Conservation (phyloP, 2,329 filamentous ascomycete species). For the Alternaria dauci region DNA sequence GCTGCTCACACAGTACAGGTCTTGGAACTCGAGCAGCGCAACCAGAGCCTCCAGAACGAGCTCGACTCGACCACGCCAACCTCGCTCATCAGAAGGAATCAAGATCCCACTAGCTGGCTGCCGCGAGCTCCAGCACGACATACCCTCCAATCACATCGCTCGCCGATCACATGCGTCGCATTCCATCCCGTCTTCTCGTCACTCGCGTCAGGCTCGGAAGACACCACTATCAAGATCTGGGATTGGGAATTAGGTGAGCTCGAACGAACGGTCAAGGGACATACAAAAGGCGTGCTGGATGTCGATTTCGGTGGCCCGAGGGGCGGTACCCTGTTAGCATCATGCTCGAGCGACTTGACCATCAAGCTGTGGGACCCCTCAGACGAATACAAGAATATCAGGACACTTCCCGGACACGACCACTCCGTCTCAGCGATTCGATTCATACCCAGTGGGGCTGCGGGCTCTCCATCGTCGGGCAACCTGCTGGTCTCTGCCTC, state of each 20-base stretch:
- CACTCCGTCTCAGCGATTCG: constrained; percentile 89
- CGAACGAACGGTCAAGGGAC: constrained; percentile 88
- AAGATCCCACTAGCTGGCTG: constrained; percentile 86
- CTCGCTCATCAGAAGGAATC: constrained; percentile 79
- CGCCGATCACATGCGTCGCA: constrained; percentile 83
- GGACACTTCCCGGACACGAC: constrained; percentile 89
- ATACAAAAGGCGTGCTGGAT: constrained; percentile 87
- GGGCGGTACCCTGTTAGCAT: constrained; percentile 79
- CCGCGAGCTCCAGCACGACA: constrained; percentile 84
- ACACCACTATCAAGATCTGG: constrained; percentile 96
- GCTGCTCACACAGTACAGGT: constrained; percentile 65
- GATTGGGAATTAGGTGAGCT: constrained; percentile 94
- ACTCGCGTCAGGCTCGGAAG: constrained; percentile 88
- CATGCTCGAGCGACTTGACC: constrained; percentile 86
- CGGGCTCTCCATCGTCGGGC: constrained; percentile 78
- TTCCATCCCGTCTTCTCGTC: constrained; percentile 94
- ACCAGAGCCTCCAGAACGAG: constrained; percentile 77
- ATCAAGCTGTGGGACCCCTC: constrained; percentile 95
- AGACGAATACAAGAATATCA: constrained; percentile 94
- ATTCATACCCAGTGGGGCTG: constrained; percentile 84
- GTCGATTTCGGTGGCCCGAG: constrained; percentile 89
- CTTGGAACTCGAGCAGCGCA: constrained; percentile 87
- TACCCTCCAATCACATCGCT: constrained; percentile 81
- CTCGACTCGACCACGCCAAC: constrained; percentile 83
- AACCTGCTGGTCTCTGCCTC: constrained; percentile 88